Base-by-base conservation (phyloP, 805 yeast genomes). In the Candida schatavii region DNA sequence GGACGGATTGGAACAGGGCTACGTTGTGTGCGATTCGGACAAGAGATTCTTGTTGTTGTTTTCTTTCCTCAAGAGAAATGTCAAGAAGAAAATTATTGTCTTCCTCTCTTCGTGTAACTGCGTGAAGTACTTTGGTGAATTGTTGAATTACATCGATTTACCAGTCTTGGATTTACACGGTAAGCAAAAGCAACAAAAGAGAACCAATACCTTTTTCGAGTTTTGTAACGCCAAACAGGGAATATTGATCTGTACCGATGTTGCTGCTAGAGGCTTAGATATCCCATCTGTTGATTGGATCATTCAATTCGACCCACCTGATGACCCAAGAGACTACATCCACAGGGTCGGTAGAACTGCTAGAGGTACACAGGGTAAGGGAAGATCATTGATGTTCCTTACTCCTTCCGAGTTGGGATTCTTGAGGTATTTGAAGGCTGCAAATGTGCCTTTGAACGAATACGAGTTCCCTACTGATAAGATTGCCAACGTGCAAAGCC, bases 341-440 rank as follows among this genome's bases (percentile, higher is more conserved):
- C 99, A 93, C 71, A 82, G 99, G 67, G 99, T 93, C 28, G 99
- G 99, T 51, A 84, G 99, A 75, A 93, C 99, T 21, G 99, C 99
- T 28, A 84, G 99, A 74, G 96, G 95, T 50, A 69, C 84, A 18
- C 60, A 78, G 37, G 98, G 96, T 43, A 83, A 83, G 60, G 99
- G 99, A 56, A 87, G 83, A 66, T 88, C 96, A 7, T 73, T 93
- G 47, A 90, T 93, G 98, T 93, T 93, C 65, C 75, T 93, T 62
- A 83, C 91, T 6, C 99, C 99, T 34, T 81, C 80, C 33, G 99
- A 93, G 67, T 76, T 93, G 39, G 99, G 99, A 2, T 93, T 93
- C 71, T 69, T 93, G 61, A 78, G 98, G 57, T 93, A 93, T 63
- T 77, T 93, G 61, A 93, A 93, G 58, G 95, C 95, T 7, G 97